Percentiles rank a stretch among this genome's conserved stretches.
These are phyloP conservation scores for Neoscytalidium dimidiatum DNA, from an alignment of 2,329 filamentous ascomycete genomes.

Conservation along the genomic window DNA sequence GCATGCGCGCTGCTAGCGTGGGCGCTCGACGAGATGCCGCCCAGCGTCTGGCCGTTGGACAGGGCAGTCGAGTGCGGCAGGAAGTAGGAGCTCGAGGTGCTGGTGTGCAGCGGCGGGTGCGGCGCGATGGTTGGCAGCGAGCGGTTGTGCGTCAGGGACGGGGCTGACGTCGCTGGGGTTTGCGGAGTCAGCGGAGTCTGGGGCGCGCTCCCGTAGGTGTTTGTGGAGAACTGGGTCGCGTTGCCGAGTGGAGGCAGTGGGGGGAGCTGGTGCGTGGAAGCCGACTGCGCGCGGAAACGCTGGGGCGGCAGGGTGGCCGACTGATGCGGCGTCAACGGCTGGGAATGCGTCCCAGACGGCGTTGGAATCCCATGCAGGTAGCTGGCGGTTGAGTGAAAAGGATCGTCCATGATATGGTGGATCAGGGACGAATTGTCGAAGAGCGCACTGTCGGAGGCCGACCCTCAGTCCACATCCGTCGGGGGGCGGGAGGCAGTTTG, in stretches of 20 bases:
- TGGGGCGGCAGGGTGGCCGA: conserved; percentile 18
- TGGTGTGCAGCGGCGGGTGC: conserved; percentile 39
- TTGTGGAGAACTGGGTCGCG: conserved; percentile 21
- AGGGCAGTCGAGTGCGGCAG: conserved; percentile 33
- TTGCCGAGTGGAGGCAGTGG: conserved; percentile 22
- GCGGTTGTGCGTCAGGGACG: conserved; percentile 28
- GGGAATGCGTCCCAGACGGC: conserved; percentile 19
- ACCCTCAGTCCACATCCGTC: conserved; percentile 19
- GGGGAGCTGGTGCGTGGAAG: conserved; percentile 21
- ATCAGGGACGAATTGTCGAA: conserved; percentile 3
- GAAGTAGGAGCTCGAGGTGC: conserved; percentile 38
- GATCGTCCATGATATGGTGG: conserved; percentile 22
- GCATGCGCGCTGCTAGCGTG: conserved; percentile 37
- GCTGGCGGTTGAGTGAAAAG: conserved; percentile 13
- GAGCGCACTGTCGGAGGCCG: conserved; percentile 9
- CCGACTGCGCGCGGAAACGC: conserved; percentile 19
- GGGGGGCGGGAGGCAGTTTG: conserved; percentile 9
- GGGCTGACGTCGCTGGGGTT: conserved; percentile 32
- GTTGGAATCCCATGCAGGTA: conserved; percentile 20
- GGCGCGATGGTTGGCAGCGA: conserved; percentile 36
- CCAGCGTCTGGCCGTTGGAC: conserved; percentile 36
- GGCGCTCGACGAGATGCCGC: conserved; percentile 35
- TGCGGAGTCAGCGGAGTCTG: conserved; percentile 35
- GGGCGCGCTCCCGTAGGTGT: conserved; percentile 23
- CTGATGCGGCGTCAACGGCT: conserved; percentile 21